Evolutionary conservation across 208 protist genomes (phyloP), one percentile per base, ranked within the genome.

Genomic region (Borovskyia barvae): DNA sequence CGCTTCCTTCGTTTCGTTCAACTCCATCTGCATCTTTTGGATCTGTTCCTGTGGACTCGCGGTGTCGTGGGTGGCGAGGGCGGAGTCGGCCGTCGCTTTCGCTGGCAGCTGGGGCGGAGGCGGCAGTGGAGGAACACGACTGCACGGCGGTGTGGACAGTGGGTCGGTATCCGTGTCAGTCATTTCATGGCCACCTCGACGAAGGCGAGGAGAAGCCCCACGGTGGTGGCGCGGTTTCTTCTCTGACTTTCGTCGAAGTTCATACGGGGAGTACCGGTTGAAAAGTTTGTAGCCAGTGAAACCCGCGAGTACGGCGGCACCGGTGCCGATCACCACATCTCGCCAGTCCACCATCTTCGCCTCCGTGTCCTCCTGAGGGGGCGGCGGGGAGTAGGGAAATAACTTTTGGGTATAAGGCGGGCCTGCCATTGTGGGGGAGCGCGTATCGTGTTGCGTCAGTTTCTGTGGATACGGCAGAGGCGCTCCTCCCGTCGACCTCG

Each of bases 231-330:
- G 22, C 51, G 50, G 15, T 42, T 59, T 70, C 52, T 65, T 46
- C 28, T 87, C 76, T 4, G 60, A 66, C 53, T 90, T 94, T 29
- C 82, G 82, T 25, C 84, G 76, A 25, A 94, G 58, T 58, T 94
- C 87, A 62, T 85, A 91, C 15, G 87, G 84, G 3, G 84, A 92
- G 65, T 88, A 94, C 25, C 64, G 57, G 47, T 82, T 63, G 62
- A 91, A 90, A 42, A 84, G 66, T 49, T 88, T 91, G 40, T 76
- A 73, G 5, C 66, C 81, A 9, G 70, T 71, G 35, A 87, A 42
- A 20, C 69, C 72, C 25, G 67, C 58, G 29, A 90, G 41, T 20
- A 77, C 64, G 8, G 82, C 73, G 14, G 80, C 84, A 12, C 84
- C 87, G 19, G 68, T 46, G 22, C 67, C 84, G 65, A 94, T 94